Conservation (phyloP, 225 moss, liverwort and hornwort species). For the Rhytidiadelphus loreus region DNA sequence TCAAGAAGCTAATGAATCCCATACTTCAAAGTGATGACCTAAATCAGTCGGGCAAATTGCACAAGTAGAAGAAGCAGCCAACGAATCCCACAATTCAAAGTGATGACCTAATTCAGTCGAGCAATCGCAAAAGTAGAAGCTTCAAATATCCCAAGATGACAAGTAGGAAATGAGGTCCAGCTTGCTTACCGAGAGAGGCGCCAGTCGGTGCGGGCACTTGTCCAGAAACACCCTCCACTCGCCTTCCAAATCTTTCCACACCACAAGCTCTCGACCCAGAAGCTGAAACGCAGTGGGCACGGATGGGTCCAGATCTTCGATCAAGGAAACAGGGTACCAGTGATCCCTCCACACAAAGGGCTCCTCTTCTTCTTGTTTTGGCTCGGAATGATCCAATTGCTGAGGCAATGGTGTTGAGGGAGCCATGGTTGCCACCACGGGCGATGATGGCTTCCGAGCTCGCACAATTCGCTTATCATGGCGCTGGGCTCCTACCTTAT, state of each 20-base stretch:
- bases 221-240: conserved; percentile 82
- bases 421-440: conserved; percentile 22
- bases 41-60: neutral
- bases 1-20: neutral
- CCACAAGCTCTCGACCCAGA: conserved; percentile 73
- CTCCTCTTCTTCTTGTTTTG: neutral
- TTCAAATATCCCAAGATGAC: neutral
- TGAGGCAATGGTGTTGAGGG: conserved; percentile 10
- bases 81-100: neutral
- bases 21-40: neutral
- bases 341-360: conserved; percentile 76
- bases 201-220: conserved; percentile 84
- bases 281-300: conserved; percentile 81
- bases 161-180: neutral
- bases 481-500: neutral
- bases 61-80: neutral
- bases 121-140: neutral
- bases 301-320: conserved; percentile 72
- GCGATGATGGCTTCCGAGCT: neutral
- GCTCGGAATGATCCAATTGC: conserved; percentile 5
- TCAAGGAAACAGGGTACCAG: conserved; percentile 84
- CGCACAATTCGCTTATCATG: neutral
- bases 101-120: neutral
- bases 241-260: conserved; percentile 81
- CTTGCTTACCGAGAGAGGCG: conserved; percentile 67